Base-by-base conservation (phyloP, 352 stramenopile species). In the Globisporangium parvum region DNA sequence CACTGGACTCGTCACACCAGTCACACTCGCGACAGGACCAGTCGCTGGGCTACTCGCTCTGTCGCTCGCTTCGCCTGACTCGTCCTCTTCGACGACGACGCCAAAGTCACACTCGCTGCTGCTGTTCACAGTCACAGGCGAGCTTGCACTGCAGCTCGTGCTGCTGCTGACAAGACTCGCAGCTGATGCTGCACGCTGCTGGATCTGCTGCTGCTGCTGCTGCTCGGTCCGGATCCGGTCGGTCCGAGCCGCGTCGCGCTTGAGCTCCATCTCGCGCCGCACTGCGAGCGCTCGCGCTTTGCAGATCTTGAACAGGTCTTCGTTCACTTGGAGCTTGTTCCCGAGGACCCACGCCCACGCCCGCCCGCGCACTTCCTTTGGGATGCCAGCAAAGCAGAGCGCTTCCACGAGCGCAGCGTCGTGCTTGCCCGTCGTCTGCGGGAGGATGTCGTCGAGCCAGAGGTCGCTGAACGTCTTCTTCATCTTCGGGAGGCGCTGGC, bases 301-400 rank as follows among this genome's bases (percentile, higher is more conserved):
- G 60, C 85, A 95, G 49, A 95, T 93, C 5, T 70, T 70, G 54
- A 92, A 95, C 21, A 95, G 60, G 21, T 95, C 76, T 65, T 95
- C 75, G 42, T 91, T 95, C 35, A 95, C 77, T 67, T 92, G 85
- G 11, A 95, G 66, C 9, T 71, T 82, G 53, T 95, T 95, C 40
- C 85, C 85, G 10, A 95, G 67, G 12, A 91, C 59, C 71, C 78
- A 91, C 11, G 79, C 72, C 85, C 85, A 95, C 47, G 73, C 85
- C 15, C 85, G 82, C 5, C 85, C 85, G 39, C 85, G 77, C 11
- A 93, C 49, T 53, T 95, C 80, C 55, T 95, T 95, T 2, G 85
- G 85, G 20, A 94, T 89, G 0, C 85, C 85, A 0, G 75, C 78
- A 61, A 91, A 91, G 59, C 82, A 93, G 3, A 94, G 59, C 20